Base-by-base conservation (phyloP, 768 basidiomycete species). In the Pleurotus tuber-regium region DNA sequence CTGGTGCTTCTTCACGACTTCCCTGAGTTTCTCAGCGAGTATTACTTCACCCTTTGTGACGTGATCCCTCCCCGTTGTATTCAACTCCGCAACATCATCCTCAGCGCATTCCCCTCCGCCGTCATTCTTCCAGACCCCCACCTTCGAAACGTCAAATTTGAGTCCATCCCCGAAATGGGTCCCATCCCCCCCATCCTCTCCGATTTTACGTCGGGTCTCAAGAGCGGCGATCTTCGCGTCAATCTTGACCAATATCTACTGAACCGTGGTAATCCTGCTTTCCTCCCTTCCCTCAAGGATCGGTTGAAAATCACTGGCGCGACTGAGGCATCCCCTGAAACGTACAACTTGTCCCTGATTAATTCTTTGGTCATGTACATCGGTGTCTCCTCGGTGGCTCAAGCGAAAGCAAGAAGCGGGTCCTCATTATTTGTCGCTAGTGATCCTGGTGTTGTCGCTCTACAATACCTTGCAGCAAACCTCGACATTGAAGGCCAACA, bases 1-100 rank as follows among this genome's bases (percentile, higher is more conserved):
- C 80, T 99, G 41, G 93, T 98, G 52, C 86, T 99, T 46, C 83
- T 99, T 16, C 95, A 99, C 68, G 97, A 98, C 70, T 98, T 98
- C 77, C 97, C 97, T 44, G 97, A 98, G 55, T 98, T 98, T 76
- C 77, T 98, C 55, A 92, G 87, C 66, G 93, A 95, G 72, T 93
- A 95, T 66, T 96, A 98, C 70, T 95, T 96, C 72, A 87, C 92
- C 36, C 83, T 99, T 26, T 92, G 93, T 63, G 96, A 98, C 57
- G 87, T 82, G 54, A 91, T 99, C 55, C 97, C 97, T 40, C 77
- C 87, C 23, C 83, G 88, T 56, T 98, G 95, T 78, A 86, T 96
- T 53, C 97, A 99, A 69, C 80, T 98, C 48, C 88, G 94, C 59
- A 99, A 99, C 73, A 86, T 99, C 71, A 84, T 99, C 55, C 85